Evolutionary conservation across 768 basidiomycete species (phyloP).

Genomic region (Pleurotus tuoliensis): DNA sequence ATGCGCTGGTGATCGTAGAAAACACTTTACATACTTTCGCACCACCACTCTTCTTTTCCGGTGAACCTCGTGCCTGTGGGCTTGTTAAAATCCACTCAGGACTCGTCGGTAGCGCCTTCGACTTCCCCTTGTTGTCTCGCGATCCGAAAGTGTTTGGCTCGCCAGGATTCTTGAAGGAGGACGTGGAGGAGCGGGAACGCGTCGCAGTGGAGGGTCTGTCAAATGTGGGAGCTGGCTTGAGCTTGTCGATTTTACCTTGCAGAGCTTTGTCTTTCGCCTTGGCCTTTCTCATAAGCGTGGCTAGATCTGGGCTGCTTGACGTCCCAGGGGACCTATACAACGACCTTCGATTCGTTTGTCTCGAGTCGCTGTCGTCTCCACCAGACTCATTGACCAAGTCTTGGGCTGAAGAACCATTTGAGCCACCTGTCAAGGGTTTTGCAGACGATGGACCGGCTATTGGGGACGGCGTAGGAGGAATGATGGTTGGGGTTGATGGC

Average conservation of each 20-base stretch:
- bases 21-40: slow-evolving; percentile 42
- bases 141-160: slow-evolving; percentile 14
- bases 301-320: slow-evolving; percentile 88
- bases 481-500: slow-evolving; percentile 57
- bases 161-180: slow-evolving; percentile 23
- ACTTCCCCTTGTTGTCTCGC: slow-evolving; percentile 33
- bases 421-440: slow-evolving; percentile 9
- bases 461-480: slow-evolving; percentile 68
- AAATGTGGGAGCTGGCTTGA: slow-evolving; percentile 24
- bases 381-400: slow-evolving; percentile 58
- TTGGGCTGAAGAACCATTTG: slow-evolving; percentile 40
- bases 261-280: slow-evolving; percentile 59
- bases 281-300: slow-evolving; percentile 80
- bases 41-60: slow-evolving; percentile 39
- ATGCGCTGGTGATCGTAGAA: background rate
- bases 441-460: slow-evolving; percentile 29
- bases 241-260: slow-evolving; percentile 26
- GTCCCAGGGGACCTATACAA: slow-evolving; percentile 88
- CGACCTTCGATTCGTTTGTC: slow-evolving; percentile 73
- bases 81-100: slow-evolving; percentile 49
- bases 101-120: slow-evolving; percentile 16
- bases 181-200: slow-evolving; percentile 42
- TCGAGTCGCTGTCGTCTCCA: slow-evolving; percentile 53
- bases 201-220: slow-evolving; percentile 38
- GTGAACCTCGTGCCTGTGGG: slow-evolving; percentile 35